Conservation (phyloP, 768 basidiomycete species). For the Asterophora parasitica region DNA sequence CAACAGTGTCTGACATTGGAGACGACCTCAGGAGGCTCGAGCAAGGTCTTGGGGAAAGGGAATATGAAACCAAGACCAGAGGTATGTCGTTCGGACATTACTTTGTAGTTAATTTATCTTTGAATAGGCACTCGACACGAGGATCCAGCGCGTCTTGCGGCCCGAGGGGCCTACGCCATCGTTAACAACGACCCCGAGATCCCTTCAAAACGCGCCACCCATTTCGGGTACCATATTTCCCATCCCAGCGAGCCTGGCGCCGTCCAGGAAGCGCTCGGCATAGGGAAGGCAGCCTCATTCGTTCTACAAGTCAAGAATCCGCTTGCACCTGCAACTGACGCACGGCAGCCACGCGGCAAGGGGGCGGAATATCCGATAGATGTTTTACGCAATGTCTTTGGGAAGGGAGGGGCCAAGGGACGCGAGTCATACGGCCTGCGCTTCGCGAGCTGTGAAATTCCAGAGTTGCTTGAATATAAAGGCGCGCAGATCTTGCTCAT, state of each 20-base stretch:
- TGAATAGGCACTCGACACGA: constrained; percentile 45
- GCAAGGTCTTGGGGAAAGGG: constrained; percentile 43
- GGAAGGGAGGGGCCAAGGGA: constrained; percentile 25
- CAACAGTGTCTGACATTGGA: constrained; percentile 43
- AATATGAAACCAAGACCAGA: constrained; percentile 59
- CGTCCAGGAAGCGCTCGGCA: constrained; percentile 52
- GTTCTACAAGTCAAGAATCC: constrained; percentile 62
- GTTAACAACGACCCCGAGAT: constrained; percentile 42
- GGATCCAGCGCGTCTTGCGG: constrained; percentile 47
- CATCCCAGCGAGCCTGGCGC: constrained; percentile 47
- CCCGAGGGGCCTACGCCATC: constrained; percentile 55
- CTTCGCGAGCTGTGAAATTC: constrained; percentile 47
- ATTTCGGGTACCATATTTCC: constrained; percentile 56
- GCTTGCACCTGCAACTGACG: constrained; percentile 36
- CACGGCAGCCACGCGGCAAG: constrained; percentile 26
- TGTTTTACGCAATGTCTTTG: constrained; percentile 47
- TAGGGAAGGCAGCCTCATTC: constrained; percentile 48
- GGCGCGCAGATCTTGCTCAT: constrained; percentile 54
- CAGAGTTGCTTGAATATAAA: constrained; percentile 49
- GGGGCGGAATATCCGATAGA: constrained; percentile 41
- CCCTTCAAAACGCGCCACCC: constrained; percentile 44
- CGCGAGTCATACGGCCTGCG: constrained; percentile 40
- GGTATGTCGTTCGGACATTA: constrained; percentile 26
- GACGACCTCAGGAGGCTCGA: constrained; percentile 46
- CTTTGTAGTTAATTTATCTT: background rate